Evolutionary conservation across 306 rosid genomes (phyloP), one percentile per base, ranked within the genome.

Genomic region (Astragalus membranaceus): DNA sequence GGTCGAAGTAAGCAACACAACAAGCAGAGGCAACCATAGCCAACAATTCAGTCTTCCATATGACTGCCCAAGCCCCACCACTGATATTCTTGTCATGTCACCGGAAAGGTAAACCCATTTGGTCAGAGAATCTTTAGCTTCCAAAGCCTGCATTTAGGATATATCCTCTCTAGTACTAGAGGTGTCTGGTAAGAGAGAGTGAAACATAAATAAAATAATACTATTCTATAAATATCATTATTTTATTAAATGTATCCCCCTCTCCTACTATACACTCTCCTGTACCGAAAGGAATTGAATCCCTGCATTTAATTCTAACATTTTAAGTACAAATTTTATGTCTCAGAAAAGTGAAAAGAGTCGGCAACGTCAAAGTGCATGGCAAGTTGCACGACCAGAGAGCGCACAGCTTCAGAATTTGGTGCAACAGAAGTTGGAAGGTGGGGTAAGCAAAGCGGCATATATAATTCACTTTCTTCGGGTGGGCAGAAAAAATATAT

Each of bases 381-480:
- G 64, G 99, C 91, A 66, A 95, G 92, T 76, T 89, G 91, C 66
- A 81, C 66, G 44, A 95, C 84, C 12, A 81, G 84, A 32, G 97
- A 76, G 74, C 61, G 86, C 76, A 91, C 91, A 7, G 80, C 83
- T 75, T 84, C 88, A 63, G 91, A 77, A 29, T 73, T 74, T 14
- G 97, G 86, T 65, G 91, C 79, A 52, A 95, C 80, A 1, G 86
- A 78, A 60, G 26, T 39, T 33, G 97, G 99, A 59, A 95, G 84
- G 69, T 77, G 75, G 10, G 99, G 97, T 64, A 95, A 79, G 83
- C 99, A 91, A 67, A 87, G 75, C 0, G 99, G 97, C 49, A 88
- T 41, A 73, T 78, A 78, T 61, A 72, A 89, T 46, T 89, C 92
- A 12, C 76, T 73, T 43, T 87, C 89, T 60, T 87, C 93, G 7